Percentiles rank a stretch among this genome's conserved stretches.
Evolutionary conservation across 495 filamentous ascomycete species (phyloP).

Genomic region (Talaromyces trachyspermus): DNA sequence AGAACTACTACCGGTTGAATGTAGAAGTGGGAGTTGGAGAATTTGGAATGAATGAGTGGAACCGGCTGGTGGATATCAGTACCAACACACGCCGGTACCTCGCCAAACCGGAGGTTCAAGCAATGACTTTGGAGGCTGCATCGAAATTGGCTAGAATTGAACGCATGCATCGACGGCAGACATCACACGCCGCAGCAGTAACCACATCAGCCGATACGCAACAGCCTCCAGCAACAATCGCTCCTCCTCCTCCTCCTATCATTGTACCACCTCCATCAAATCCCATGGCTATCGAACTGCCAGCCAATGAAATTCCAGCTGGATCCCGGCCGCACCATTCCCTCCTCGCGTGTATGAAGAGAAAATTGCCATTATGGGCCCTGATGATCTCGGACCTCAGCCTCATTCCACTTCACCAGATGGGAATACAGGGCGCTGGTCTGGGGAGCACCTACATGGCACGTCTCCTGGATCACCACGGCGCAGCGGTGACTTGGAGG

Average conservation of each 20-base stretch:
- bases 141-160: conserved; percentile 82
- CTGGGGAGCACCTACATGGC: conserved; percentile 15
- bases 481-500: conserved; percentile 35
- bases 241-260: conserved; percentile 17
- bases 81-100: conserved; percentile 84
- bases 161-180: conserved; percentile 48
- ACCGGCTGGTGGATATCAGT: conserved; percentile 84
- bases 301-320: conserved; percentile 46
- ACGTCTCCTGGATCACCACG: conserved; percentile 26
- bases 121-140: conserved; percentile 65
- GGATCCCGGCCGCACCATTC: conserved; percentile 27
- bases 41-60: conserved; percentile 98
- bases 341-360: conserved; percentile 36
- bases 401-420: conserved; percentile 28
- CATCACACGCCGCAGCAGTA: conserved; percentile 32
- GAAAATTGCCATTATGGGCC: conserved; percentile 52
- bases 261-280: conserved; percentile 34
- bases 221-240: conserved; percentile 18
- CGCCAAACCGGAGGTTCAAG: conserved; percentile 60
- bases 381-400: conserved; percentile 49
- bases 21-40: conserved; percentile 96
- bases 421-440: conserved; percentile 18
- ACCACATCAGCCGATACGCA: conserved; percentile 6
- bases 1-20: conserved; percentile 96
- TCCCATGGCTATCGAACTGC: conserved; percentile 55